Evolutionary conservation across 495 filamentous ascomycete genomes (phyloP).

Genomic region (Monascus purpureus): DNA sequence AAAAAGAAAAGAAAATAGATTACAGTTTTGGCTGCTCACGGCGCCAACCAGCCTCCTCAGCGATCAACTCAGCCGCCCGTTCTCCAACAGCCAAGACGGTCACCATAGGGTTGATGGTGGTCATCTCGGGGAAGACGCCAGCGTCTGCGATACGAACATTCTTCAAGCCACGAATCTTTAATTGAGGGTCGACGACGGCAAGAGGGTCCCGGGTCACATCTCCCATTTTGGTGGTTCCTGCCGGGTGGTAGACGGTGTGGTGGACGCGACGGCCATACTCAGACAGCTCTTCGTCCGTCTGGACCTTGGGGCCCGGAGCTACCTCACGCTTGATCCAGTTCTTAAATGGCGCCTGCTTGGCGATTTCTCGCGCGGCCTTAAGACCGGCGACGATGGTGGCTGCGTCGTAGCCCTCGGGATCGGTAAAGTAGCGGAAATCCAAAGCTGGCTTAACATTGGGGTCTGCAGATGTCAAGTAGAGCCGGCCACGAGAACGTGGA

Average conservation of each 20-base stretch:
- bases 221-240: conserved; percentile 81
- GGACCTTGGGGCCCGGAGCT: conserved; percentile 54
- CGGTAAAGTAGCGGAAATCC: conserved; percentile 83
- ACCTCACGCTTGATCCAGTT: conserved; percentile 70
- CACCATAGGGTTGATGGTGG: conserved; percentile 53
- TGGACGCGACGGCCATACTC: conserved; percentile 63
- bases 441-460: conserved; percentile 63
- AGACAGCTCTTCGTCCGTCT: conserved; percentile 55
- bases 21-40: conserved; percentile 35
- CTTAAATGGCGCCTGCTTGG: conserved; percentile 56
- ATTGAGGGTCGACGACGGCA: conserved; percentile 48
- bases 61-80: conserved; percentile 49
- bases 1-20: too few species aligned
- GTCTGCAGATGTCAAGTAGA: conserved; percentile 59
- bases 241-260: conserved; percentile 78
- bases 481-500: conserved; percentile 55
- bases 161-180: conserved; percentile 44
- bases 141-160: conserved; percentile 51
- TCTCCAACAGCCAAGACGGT: conserved; percentile 52
- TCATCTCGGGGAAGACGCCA: conserved; percentile 55
- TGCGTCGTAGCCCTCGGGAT: conserved; percentile 70
- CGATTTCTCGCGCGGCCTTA: conserved; percentile 55
- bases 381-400: conserved; percentile 70
- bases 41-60: conserved; percentile 46
- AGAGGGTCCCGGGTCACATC: conserved; percentile 44